Evolutionary conservation across 192 early-diverging fungal genomes (phyloP).

Genomic region (Podila epigama): DNA sequence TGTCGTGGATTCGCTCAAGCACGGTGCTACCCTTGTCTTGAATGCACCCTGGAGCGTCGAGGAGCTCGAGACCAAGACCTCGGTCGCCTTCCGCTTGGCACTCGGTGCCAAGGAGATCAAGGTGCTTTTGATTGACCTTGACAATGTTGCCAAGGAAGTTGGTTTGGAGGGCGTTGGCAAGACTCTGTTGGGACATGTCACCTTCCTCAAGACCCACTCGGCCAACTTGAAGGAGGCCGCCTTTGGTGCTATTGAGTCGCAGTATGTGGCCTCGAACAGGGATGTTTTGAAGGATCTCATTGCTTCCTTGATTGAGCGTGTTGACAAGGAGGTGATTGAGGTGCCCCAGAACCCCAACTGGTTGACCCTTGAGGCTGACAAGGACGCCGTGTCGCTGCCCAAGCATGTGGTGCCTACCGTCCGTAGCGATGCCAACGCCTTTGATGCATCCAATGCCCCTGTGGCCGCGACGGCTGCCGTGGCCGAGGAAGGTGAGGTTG

Average conservation of each 20-base stretch:
- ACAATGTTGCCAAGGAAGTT: conserved; percentile 66
- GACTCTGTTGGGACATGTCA: conserved; percentile 62
- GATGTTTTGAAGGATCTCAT: conserved; percentile 34
- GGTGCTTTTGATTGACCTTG: conserved; percentile 70
- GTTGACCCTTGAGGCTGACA: conserved; percentile 43
- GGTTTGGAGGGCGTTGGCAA: conserved; percentile 58
- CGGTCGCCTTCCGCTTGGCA: conserved; percentile 66
- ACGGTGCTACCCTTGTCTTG: conserved; percentile 63
- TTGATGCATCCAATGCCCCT: conserved; percentile 17
- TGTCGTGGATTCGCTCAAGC: conserved; percentile 57
- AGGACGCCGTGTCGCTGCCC: conserved; percentile 34
- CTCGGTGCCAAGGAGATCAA: conserved; percentile 59
- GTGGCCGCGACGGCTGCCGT: conserved; percentile 9
- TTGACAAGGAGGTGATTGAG: conserved; percentile 48
- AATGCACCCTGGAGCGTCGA: conserved; percentile 73
- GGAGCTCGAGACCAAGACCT: conserved; percentile 72
- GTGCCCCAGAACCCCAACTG: conserved; percentile 48
- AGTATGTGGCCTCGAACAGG: conserved; percentile 42
- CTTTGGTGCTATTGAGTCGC: conserved; percentile 22
- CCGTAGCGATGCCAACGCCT: conserved; percentile 41
- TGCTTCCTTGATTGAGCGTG: conserved; percentile 34
- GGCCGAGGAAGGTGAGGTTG: conserved; percentile 52
- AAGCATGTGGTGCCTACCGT: conserved; percentile 44
- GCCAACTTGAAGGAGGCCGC: conserved; percentile 34
- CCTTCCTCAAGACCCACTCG: conserved; percentile 34